Percentiles rank a stretch among this genome's conserved stretches.
phyloP scores from a whole-genome alignment of 2,329 filamentous ascomycete species.

The Aspergillus neotritici region DNA sequence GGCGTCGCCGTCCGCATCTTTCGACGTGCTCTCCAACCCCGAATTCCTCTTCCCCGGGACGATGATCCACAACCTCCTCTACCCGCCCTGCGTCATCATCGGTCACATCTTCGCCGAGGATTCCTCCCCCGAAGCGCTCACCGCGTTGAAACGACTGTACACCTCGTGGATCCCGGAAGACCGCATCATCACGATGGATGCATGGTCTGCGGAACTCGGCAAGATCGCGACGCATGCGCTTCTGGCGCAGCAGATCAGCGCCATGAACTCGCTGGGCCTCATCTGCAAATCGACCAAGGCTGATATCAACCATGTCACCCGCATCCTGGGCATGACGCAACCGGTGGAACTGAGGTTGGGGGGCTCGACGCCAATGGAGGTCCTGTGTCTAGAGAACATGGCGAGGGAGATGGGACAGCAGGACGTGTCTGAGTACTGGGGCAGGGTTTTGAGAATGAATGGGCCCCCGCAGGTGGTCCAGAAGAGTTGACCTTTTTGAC shows the following conservation, averaged over 20 bases:
- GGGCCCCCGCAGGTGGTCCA: neutral
- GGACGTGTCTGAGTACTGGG: conserved; percentile 18
- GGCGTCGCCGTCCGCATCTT: conserved; percentile 12
- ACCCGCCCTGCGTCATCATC: conserved; percentile 15
- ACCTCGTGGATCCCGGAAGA: conserved; percentile 14
- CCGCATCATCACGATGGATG: conserved; percentile 18
- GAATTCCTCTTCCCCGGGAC: conserved; percentile 15
- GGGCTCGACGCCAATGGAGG: conserved; percentile 8
- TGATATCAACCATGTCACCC: conserved; percentile 8
- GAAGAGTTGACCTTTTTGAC: too few species aligned
- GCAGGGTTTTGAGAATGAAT: conserved; percentile 12
- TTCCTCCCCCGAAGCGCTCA: conserved; percentile 11
- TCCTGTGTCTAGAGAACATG: conserved; percentile 14
- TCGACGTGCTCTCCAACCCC: conserved; percentile 19
- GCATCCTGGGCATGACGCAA: conserved; percentile 8
- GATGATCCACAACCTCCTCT: conserved; percentile 10
- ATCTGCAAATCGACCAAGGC: conserved; percentile 13
- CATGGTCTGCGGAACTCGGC: conserved; percentile 14
- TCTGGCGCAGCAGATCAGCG: conserved; percentile 15
- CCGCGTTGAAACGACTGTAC: conserved; percentile 14
- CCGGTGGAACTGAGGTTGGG: conserved; percentile 1
- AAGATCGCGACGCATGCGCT: conserved; percentile 11
- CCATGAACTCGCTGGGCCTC: conserved; percentile 6
- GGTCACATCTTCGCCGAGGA: conserved; percentile 15
- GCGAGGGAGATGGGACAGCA: conserved; percentile 13